Evolutionary conservation across 805 yeast genomes (phyloP), one percentile per base, ranked within the genome.

Genomic region (Kazachstania africana): DNA sequence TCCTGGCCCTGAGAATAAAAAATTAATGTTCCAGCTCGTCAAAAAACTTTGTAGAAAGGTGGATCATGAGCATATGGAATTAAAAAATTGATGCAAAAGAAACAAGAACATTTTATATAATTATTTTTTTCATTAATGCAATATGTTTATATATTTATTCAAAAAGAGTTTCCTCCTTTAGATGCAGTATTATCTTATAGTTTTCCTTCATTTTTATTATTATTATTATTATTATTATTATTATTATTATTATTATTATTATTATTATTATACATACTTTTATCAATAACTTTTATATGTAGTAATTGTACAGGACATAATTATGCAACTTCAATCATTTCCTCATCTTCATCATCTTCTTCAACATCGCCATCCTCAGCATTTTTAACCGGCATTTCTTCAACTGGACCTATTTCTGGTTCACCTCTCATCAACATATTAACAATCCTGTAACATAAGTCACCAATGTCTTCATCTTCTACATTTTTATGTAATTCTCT

Each of bases 351-450:
- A 19, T 38, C 42, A 4, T 38, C 45, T 2, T 36, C 40, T 8
- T 34, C 42, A 8, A 42, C 49, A 1, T 45, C 50, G 4, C 39
- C 53, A 8, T 44, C 36, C n/a, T 70, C 72, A 19, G 63, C 70
- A 37, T 60, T 64, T 21, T 64, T 66, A 16, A 59, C 47, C 17
- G 62, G 57, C 36, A 65, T 36, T 35, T 72, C 75, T 31, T 70
- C 72, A 13, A 63, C 61, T 25, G 59, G 66, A 39, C 52, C 60
- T 3, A 45, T 52, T 19, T 57, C 58, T 22, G 72, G 68, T 48
- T 87, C 96, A 48, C 88, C 96, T 63, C 96, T 74, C 91, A 81
- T 80, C 40, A 88, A 65, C 75, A 84, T 71, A 53, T 88, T 88
- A 15, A 87, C 98, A 25, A 81, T 56, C 51, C 91, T 69, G 44